Base-by-base conservation (phyloP, 345 rosid genomes). In the Abelmoschus esculentus region DNA sequence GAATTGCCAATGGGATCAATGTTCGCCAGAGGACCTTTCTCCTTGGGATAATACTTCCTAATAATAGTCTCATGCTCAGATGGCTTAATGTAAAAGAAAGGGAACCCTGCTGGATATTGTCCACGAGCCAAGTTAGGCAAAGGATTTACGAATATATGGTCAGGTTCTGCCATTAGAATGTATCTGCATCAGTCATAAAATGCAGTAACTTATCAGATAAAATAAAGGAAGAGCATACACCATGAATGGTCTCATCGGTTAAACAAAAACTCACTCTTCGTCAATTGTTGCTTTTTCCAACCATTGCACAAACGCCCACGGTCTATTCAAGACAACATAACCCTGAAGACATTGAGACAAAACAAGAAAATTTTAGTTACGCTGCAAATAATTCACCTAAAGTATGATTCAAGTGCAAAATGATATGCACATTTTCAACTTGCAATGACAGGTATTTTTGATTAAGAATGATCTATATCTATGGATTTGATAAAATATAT, bases 281-380 rank as follows among this genome's bases (percentile, higher is more conserved):
- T 60, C 88, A 55, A 89, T 89, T 56, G 80, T 76, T 62, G 89
- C 88, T 42, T 76, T 87, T 61, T 87, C 92, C 74, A 89, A 81
- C 96, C 96, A 89, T 71, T 87, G 96, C 70, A 86, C 89, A 74
- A 89, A 89, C 63, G 92, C 96, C 92, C 96, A 89, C 0, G 96
- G 96, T 73, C 96, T 83, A 61, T 89, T 84, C 70, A 89, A 78
- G 73, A 89, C 96, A 67, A 89, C 74, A 75, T 89, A 89, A 36
- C 96, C 96, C 96, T 89, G 82, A 53, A 83, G 7, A 54, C 31
- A 73, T 34, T 54, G 66, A 69, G 31, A 56, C 19, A 74, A 9
- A 38, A 28, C n/a, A 19, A 9, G 53, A 34, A 70, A 26, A 63
- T 62, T 19, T 12, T 47, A 34, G 28, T 10, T 7, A 22, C 15